Evolutionary conservation across 148 eudicot genomes (phyloP), one percentile per base, ranked within the genome.

Genomic region (Vaccinium macrocarpon): DNA sequence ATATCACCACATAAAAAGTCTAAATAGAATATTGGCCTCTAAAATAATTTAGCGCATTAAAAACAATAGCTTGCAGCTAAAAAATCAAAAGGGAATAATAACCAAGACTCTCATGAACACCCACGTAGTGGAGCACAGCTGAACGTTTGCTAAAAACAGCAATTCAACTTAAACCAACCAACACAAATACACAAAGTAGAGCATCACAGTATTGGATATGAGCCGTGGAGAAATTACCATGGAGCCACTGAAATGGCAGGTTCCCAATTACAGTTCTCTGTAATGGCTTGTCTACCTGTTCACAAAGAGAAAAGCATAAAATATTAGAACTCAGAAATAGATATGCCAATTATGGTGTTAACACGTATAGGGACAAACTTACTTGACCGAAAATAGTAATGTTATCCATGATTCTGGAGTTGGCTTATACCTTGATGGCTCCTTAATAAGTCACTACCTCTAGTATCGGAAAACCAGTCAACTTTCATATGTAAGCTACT

Each of bases 201-300:
- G 61, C n/a, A 56, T 56, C 4, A 1, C 18, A 56, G 19, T 5
- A 56, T 14, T 16, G 21, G 61, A 56, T 56, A 56, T 14, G n/a
- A 56, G 61, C 61, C 61, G 0, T 56, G 21, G 61, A 56, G 61
- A 78, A 84, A 85, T 79, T 91, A 96, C 98, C 98, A 81, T 96
- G 98, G 84, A 96, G 90, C 38, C 3, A 2, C 38, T 35, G 38
- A 35, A 35, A 35, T 35, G 38, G 38, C 38, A 35, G 38, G 38
- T 35, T 35, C 38, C 38, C 38, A 35, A 35, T 35, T 35, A 35
- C 3, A 35, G 38, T 35, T 35, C 38, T 35, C 38, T 2, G 38
- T 2, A 35, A 35, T 2, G 38, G 38, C 38, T 35, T 35, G 38
- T 35, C 38, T 35, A 2, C 35, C 35, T 32, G 35, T 35, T 35